A percentile compares a stretch with the other conserved stretches of the same genome.
Conservation (phyloP, 208 protist genomes). For the Zelonia costaricensis region DNA sequence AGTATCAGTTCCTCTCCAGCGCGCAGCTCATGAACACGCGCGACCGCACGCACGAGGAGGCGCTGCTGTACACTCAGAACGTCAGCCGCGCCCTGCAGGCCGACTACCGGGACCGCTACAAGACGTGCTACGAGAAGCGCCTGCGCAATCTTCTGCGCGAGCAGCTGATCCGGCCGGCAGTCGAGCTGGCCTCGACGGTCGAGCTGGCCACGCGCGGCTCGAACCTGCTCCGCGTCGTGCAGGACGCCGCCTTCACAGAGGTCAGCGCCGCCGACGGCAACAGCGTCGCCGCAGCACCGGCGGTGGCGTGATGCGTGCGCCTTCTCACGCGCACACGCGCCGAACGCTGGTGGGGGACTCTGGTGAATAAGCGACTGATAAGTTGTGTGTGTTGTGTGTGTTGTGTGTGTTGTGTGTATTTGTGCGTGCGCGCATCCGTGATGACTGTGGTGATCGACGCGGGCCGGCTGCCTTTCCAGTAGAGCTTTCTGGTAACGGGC, state of each 20-base stretch:
- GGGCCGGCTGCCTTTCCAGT: no score
- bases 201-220: constrained; percentile 24
- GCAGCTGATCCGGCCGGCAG: constrained; percentile 31
- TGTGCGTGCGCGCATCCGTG: no score
- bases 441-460: no score
- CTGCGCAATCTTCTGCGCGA: constrained; percentile 58
- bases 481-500: no score
- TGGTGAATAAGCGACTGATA: no score
- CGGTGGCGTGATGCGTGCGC: no score
- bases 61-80: constrained; percentile 37
- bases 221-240: constrained; percentile 32
- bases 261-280: background rate
- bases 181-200: constrained; percentile 23
- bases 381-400: no score
- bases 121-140: constrained; percentile 44
- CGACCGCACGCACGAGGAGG: constrained; percentile 33
- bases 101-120: constrained; percentile 58
- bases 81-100: constrained; percentile 52
- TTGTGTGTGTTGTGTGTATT: no score
- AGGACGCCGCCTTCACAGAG: constrained; percentile 25
- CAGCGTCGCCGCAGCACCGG: background rate
- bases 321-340: no score
- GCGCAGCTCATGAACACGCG: constrained; percentile 32
- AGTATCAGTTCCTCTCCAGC: constrained; percentile 41
- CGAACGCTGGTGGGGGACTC: no score